Evolutionary conservation across 2,329 filamentous ascomycete species (phyloP).

Genomic region (Lachnellula cervina): DNA sequence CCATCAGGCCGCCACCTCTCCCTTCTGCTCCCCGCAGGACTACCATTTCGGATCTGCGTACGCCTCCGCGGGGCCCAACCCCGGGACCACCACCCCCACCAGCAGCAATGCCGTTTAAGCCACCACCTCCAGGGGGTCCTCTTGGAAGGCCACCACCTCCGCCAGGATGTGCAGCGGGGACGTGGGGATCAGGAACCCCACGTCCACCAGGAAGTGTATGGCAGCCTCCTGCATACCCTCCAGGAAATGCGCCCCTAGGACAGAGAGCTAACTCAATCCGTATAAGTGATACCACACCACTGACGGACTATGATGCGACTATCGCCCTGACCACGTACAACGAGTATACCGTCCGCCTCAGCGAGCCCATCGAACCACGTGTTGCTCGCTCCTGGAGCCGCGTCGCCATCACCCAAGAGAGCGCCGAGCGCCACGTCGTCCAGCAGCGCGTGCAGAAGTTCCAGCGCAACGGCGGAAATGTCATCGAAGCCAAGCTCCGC

Average conservation of each 20-base stretch:
- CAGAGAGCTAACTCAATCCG: background rate
- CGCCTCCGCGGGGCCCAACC: background rate
- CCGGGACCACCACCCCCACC: background rate
- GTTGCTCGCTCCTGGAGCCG: constrained; percentile 9
- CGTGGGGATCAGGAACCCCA: background rate
- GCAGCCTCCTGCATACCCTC: background rate
- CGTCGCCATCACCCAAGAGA: constrained; percentile 14
- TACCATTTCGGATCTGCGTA: background rate
- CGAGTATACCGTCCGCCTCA: constrained; percentile 19
- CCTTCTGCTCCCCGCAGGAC: background rate
- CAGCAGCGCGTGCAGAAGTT: constrained; percentile 12
- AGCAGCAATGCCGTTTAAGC: background rate
- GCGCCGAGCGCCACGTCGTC: background rate
- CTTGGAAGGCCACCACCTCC: background rate
- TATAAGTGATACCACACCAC: constrained; percentile 6
- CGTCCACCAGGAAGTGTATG: background rate
- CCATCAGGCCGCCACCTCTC: background rate
- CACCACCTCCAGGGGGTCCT: background rate
- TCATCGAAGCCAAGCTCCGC: constrained; percentile 16
- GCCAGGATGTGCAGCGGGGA: background rate
- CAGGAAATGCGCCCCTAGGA: background rate
- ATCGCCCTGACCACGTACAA: constrained; percentile 18
- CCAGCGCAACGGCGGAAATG: constrained; percentile 2
- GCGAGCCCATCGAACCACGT: background rate
- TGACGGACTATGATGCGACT: constrained; percentile 10